Conservation (phyloP, 1,139 yeast species). For the Meyerozyma elateridarum region DNA sequence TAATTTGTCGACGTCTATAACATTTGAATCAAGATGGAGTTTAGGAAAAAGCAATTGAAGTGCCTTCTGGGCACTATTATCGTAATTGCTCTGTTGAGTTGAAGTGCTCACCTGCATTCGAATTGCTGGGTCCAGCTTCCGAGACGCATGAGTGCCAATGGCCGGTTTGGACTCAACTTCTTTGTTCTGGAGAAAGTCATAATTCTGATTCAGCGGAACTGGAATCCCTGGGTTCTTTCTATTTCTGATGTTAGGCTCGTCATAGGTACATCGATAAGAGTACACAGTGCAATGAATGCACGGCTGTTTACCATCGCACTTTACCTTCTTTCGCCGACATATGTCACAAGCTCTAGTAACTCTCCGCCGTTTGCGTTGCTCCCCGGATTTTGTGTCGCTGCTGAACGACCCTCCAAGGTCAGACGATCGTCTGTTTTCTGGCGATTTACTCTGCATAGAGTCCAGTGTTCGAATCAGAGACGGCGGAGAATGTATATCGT, state of each 20-base stretch:
- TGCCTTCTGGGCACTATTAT: slow-evolving; percentile 14
- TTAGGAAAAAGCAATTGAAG: slow-evolving; percentile 5
- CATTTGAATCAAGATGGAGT: background rate
- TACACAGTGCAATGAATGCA: slow-evolving; percentile 90
- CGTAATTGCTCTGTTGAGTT: slow-evolving; percentile 8
- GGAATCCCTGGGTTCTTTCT: slow-evolving; percentile 34
- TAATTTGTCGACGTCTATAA: background rate
- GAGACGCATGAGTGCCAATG: too few relatives aligned
- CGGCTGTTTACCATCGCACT: slow-evolving; percentile 84
- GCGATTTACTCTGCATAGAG: too few relatives aligned
- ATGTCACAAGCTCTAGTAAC: slow-evolving; percentile 84
- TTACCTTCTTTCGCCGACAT: slow-evolving; percentile 74
- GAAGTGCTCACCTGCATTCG: slow-evolving; percentile 9
- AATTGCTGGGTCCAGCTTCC: too few relatives aligned
- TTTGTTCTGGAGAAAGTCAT: slow-evolving; percentile 1
- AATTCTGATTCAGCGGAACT: slow-evolving; percentile 13
- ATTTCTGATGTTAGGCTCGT: slow-evolving; percentile 68
- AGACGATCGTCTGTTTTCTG: too few relatives aligned
- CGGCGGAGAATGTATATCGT: too few relatives aligned
- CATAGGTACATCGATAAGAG: slow-evolving; percentile 66
- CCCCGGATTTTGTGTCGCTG: too few relatives aligned
- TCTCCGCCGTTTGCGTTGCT: slow-evolving; percentile 62
- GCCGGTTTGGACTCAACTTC: too few relatives aligned
- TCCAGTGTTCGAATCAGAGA: too few relatives aligned
- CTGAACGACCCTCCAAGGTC: too few relatives aligned